Evolutionary conservation across 148 eudicot genomes (phyloP).

Genomic region (Rhododendron griersonianum): DNA sequence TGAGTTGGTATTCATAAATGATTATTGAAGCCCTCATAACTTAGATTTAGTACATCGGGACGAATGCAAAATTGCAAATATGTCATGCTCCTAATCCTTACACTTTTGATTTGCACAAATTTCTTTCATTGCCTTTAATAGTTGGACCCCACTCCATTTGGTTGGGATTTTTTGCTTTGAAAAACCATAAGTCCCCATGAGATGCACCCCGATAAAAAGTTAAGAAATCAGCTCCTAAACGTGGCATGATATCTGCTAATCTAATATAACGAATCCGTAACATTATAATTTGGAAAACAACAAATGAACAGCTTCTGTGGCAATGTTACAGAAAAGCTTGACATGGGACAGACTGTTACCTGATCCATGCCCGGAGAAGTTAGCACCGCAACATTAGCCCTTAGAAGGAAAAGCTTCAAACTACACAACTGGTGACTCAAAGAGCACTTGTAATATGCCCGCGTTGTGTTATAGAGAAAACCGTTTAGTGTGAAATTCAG

Average conservation of each 20-base stretch:
- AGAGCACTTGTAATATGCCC: slow-evolving; percentile 40
- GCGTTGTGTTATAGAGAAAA: slow-evolving; percentile 34
- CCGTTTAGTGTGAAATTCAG: slow-evolving; percentile 48
- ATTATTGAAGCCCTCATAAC: background rate
- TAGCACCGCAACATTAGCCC: slow-evolving; percentile 33
- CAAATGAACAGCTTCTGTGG: background rate
- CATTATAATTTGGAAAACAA: background rate
- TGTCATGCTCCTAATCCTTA: background rate
- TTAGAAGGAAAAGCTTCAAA: slow-evolving; percentile 35
- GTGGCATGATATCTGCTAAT: background rate
- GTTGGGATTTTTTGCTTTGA: background rate
- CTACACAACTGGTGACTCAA: slow-evolving; percentile 35
- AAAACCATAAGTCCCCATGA: background rate
- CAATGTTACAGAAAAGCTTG: background rate
- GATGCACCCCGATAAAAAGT: background rate
- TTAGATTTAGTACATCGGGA: background rate
- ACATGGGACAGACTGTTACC: slow-evolving; percentile 24
- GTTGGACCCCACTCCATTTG: background rate
- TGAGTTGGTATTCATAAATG: background rate
- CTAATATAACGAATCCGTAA: background rate
- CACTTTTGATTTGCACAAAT: background rate
- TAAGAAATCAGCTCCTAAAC: background rate
- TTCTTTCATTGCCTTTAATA: background rate
- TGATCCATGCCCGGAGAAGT: slow-evolving; percentile 41
- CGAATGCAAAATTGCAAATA: background rate